Conservation (phyloP, 768 basidiomycete genomes). For the Mycena venus region DNA sequence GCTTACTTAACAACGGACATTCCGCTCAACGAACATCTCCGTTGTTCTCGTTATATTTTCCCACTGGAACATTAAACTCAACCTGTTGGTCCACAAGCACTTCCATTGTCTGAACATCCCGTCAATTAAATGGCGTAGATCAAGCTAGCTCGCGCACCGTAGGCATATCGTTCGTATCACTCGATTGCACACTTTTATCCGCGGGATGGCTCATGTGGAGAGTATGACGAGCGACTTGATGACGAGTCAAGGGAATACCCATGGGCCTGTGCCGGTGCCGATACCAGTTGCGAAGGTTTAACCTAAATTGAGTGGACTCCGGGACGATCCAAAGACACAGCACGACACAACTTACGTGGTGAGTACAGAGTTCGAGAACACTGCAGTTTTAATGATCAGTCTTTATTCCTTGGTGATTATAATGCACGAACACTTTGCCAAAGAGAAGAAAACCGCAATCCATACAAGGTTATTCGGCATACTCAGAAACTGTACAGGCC, state of each 20-base stretch:
- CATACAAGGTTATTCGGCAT: slow-evolving; percentile 19
- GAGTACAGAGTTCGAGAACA: slow-evolving; percentile 24
- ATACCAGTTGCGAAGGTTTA: slow-evolving; percentile 26
- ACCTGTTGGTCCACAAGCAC: slow-evolving; percentile 24
- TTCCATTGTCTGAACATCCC: slow-evolving; percentile 9
- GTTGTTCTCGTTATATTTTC: neutral
- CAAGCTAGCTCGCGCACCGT: neutral
- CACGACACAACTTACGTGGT: slow-evolving; percentile 1
- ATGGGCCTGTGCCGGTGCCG: slow-evolving; percentile 11
- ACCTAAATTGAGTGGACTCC: neutral
- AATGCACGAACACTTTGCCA: slow-evolving; percentile 11
- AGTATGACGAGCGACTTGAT: neutral
- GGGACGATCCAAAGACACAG: neutral
- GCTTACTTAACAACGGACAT: too few species aligned
- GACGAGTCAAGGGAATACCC: slow-evolving; percentile 9
- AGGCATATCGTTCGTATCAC: neutral
- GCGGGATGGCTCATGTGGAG: neutral
- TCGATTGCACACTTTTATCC: neutral
- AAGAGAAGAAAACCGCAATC: slow-evolving; percentile 17
- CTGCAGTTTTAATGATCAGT: neutral
- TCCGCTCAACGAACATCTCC: neutral
- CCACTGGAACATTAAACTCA: neutral
- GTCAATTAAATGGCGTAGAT: neutral
- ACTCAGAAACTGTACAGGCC: slow-evolving; percentile 5
- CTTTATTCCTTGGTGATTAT: neutral